Conservation (phyloP, 176 grass and related monocot genomes). For the Aechmea fasciata region DNA sequence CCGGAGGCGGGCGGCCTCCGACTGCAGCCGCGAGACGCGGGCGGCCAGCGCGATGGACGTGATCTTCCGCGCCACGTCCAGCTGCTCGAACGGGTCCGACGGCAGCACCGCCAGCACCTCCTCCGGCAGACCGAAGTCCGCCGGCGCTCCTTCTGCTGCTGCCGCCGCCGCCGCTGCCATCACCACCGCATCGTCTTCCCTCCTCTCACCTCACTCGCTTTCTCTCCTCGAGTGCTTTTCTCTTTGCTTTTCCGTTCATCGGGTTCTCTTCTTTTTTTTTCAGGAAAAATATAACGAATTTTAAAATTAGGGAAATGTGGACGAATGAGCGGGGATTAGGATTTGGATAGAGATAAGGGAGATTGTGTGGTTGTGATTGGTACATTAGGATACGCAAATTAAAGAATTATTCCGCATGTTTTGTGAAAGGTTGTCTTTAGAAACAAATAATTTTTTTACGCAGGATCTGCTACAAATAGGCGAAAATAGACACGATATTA, state of each 20-base stretch:
- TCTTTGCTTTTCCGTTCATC: neutral
- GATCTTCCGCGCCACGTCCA: constrained; percentile 89
- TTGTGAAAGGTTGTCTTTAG: too few species aligned
- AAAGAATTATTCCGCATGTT: too few species aligned
- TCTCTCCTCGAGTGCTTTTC: neutral
- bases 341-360: neutral
- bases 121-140: constrained; percentile 51
- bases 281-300: neutral
- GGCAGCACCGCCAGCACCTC: constrained; percentile 60
- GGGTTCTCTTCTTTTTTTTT: neutral
- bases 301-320: neutral
- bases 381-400: too few species aligned
- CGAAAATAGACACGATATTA: too few species aligned
- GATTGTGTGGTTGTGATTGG: neutral
- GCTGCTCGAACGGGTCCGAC: constrained; percentile 78
- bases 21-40: constrained; percentile 55
- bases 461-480: too few species aligned
- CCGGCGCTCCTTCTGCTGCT: constrained; percentile 2
- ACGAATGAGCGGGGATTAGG: neutral
- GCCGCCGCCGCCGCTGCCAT: constrained; percentile 3
- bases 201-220: neutral
- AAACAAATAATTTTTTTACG: too few species aligned
- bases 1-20: constrained; percentile 39
- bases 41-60: constrained; percentile 77
- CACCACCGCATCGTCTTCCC: neutral